Conservation (phyloP, 371 early-diverging fungal genomes). For the Actinomucor elegans region DNA sequence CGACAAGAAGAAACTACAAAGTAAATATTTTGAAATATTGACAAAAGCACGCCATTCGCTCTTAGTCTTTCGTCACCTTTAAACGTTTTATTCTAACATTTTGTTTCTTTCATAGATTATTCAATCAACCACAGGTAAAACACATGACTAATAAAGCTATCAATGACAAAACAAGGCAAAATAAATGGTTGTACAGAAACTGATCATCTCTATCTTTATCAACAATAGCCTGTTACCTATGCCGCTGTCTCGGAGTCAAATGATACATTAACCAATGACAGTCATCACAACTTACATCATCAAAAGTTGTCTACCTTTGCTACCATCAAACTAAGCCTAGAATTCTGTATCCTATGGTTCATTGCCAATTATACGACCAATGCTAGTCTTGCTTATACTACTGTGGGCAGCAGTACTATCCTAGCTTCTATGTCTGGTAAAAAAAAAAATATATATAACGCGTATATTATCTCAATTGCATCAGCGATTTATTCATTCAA, state of each 20-base stretch:
- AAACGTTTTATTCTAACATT: too few relatives aligned
- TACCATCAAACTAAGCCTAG: slow-evolving; percentile 68
- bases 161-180: slow-evolving; percentile 5
- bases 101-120: too few relatives aligned
- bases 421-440: slow-evolving; percentile 72
- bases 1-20: slow-evolving; percentile 9
- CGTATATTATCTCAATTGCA: background rate
- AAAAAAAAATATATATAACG: background rate
- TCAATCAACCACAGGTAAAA: slow-evolving; percentile 3
- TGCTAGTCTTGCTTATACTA: slow-evolving; percentile 75
- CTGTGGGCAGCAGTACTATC: slow-evolving; percentile 82
- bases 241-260: slow-evolving; percentile 12
- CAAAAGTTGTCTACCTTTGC: slow-evolving; percentile 42
- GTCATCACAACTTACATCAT: background rate
- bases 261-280: background rate
- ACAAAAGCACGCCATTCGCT: slow-evolving; percentile 13
- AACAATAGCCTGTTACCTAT: background rate
- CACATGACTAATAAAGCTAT: slow-evolving; percentile 5
- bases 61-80: too few relatives aligned
- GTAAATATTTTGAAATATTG: slow-evolving; percentile 12
- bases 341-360: slow-evolving; percentile 83
- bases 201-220: slow-evolving; percentile 11
- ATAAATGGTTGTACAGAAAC: background rate
- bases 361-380: slow-evolving; percentile 76
- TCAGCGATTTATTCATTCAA: too few relatives aligned